Base-by-base conservation (phyloP, 345 rosid species). In the Carallia brachiata region DNA sequence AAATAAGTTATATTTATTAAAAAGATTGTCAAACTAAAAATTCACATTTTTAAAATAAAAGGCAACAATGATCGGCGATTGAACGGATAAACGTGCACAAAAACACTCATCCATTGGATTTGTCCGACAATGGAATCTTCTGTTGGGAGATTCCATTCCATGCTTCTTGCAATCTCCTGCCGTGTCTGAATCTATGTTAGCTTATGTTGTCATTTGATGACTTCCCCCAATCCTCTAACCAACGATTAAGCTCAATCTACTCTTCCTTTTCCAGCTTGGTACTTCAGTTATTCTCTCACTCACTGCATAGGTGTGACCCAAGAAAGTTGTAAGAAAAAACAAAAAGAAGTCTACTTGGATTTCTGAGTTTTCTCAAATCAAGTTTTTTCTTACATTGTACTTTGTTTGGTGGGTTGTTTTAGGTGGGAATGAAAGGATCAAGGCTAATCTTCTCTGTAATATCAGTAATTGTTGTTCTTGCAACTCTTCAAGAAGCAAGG, bases 371-470 rank as follows among this genome's bases (percentile, higher is more conserved):
- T 44, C 50, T 44, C 50, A 44, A 15, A 15, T 3, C 3, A 2
- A 44, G 48, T 44, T 44, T 12, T 12, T 12, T 44, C 16, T 44
- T 2, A 44, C 50, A 2, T 44, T 27, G 32, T 19, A 23, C 60
- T 55, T 30, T 55, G 60, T 30, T 55, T 55, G 23, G 32, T 55
- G 30, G 27, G 30, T 23, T 55, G 30, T 55, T 15, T 30, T 40
- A 30, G 37, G n/a, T 63, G 55, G 67, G 31, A 61, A 53, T 53
- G 60, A 66, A 18, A 52, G 69, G 50, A 34, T 18, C 32, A n/a
- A 52, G 69, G 18, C n/a, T 53, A 39, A 23, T 53, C 23, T 7
- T 66, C 44, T 66, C 34, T 9, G 40, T 8, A 17, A 34, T 27
- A 52, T 32, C 53, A 32, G 28, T 66, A 13, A 27, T 66, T 31